A percentile compares a stretch with the other conserved stretches of the same genome.
Evolutionary conservation across 1,284 basidiomycete species (phyloP).

Genomic region (Termitomyces sp.): DNA sequence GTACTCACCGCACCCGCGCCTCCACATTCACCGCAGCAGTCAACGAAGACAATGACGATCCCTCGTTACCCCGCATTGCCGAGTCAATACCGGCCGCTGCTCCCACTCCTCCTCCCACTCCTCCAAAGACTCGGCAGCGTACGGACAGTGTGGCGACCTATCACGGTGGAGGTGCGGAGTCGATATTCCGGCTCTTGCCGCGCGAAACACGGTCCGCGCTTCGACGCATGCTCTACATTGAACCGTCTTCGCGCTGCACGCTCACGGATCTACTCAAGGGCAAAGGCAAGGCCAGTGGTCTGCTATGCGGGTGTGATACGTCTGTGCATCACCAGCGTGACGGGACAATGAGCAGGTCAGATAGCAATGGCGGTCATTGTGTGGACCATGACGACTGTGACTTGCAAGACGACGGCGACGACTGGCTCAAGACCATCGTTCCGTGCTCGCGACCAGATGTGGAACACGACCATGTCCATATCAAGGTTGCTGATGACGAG

Average conservation of each 20-base stretch:
- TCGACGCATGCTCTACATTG: constrained; percentile 91
- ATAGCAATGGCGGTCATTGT: constrained; percentile 37
- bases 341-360: constrained; percentile 19
- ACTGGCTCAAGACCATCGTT: constrained; percentile 72
- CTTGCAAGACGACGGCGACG: constrained; percentile 65
- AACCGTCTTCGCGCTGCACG: constrained; percentile 86
- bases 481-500: constrained; percentile 67
- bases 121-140: constrained; percentile 40
- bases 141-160: constrained; percentile 70
- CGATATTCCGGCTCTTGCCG: constrained; percentile 95
- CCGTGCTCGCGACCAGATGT: constrained; percentile 58
- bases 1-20: constrained; percentile 14
- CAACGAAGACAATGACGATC: constrained; percentile 10
- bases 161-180: constrained; percentile 87
- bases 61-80: constrained; percentile 10
- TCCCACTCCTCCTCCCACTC: constrained; percentile 17
- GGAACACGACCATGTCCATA: constrained; percentile 55
- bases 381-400: constrained; percentile 61
- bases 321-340: constrained; percentile 21
- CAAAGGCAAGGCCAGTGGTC: constrained; percentile 63
- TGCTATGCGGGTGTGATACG: constrained; percentile 69
- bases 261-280: constrained; percentile 91
- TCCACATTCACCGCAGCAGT: constrained; percentile 13
- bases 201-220: constrained; percentile 87
- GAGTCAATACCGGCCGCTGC: constrained; percentile 8